Evolutionary conservation across 2,329 filamentous ascomycete genomes (phyloP), one percentile per base, ranked within the genome.

Genomic region (Ilyonectria destructans): DNA sequence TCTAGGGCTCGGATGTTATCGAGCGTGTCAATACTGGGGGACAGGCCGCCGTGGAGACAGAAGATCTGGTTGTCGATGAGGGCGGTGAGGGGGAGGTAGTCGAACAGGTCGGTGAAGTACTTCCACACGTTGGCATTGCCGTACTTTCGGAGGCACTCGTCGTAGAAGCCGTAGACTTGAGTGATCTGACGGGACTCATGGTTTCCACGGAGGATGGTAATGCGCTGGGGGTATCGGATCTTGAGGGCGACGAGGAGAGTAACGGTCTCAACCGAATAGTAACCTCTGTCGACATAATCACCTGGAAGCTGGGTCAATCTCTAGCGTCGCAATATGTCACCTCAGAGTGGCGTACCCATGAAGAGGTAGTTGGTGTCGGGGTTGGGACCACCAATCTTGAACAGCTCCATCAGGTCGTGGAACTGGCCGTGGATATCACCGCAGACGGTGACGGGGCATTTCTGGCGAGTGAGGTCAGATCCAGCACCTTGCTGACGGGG

Each of bases 41-140:
- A 97, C 71, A 99, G 88, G 74, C 96, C 96, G 76, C 96, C 96
- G 87, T 99, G 96, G 68, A 99, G 92, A 84, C 96, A 99, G 85
- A 99, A 97, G 80, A 99, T 98, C 86, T 98, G 96, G 85, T 97
- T 97, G 85, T 99, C 96, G 82, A 99, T 97, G 77, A 99, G 91
- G 75, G 96, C 96, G 72, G 96, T 98, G 75, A 99, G 90, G 74
- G 96, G 96, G 45, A 99, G 93, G 85, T 96, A 99, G 85, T 99
- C 96, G 85, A 99, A 99, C 62, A 99, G 92, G 82, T 99, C 96
- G 80, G 95, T 98, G 82, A 97, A 99, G 81, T 94, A 98, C 87
- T 98, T 98, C 96, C 96, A 99, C 71, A 99, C 96, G 77, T 97
- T 98, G 70, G 96, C 96, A 80, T 98, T 98, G 82, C 96, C 96